Percentiles rank a stretch among this genome's conserved stretches.
Evolutionary conservation across 768 basidiomycete species (phyloP).

Genomic region (Boletus rubescentipes): DNA sequence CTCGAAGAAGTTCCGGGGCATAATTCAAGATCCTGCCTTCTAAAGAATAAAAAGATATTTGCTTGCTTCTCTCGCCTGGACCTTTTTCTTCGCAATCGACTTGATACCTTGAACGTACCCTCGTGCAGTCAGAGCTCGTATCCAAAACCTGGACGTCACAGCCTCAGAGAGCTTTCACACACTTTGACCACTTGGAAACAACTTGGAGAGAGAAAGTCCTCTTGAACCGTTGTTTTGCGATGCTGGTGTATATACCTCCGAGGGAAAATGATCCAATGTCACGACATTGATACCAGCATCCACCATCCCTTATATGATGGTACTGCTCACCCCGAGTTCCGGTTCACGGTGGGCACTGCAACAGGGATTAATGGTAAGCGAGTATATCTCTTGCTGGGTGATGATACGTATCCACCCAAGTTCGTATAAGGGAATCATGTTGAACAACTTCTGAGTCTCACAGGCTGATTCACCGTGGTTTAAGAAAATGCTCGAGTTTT

Average conservation of each 20-base stretch:
- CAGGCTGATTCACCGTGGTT: not conserved
- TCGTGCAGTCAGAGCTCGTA: slow-evolving; percentile 1
- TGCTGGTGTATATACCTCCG: not conserved
- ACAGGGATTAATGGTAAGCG: not conserved
- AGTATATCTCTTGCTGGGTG: not conserved
- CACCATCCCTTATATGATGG: not conserved
- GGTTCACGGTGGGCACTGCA: not conserved
- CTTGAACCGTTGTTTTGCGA: not conserved
- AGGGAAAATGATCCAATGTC: not conserved
- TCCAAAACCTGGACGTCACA: not conserved
- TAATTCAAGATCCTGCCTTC: not conserved
- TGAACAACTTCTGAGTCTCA: too few species aligned
- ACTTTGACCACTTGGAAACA: not conserved
- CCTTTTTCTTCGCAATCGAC: not conserved
- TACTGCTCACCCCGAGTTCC: not conserved
- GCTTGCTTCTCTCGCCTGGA: not conserved
- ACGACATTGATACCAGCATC: not conserved
- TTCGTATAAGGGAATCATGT: not conserved
- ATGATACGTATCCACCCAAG: not conserved
- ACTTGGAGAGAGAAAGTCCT: accelerated
- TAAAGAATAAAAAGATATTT: not conserved
- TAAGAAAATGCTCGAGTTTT: not conserved
- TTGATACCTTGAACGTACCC: not conserved
- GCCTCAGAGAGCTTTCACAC: not conserved
- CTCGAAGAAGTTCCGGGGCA: not conserved